A percentile compares a stretch with the other conserved stretches of the same genome.
These are phyloP conservation scores for Globisporangium cylindrosporum DNA, from an alignment of 352 stramenopile species.

Conservation along the genomic window DNA sequence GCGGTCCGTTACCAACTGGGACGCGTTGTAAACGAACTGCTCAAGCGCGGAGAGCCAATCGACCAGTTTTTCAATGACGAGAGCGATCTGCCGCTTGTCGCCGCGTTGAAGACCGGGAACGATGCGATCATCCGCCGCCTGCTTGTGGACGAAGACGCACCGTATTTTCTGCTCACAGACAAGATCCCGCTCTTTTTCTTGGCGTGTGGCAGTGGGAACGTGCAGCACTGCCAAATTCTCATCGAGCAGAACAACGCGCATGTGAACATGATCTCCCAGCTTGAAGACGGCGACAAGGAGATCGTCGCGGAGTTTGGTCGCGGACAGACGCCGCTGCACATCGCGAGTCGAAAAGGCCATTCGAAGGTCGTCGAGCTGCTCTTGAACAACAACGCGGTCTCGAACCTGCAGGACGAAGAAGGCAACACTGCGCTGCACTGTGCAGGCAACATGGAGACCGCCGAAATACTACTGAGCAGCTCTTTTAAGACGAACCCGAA, in stretches of 20 bases:
- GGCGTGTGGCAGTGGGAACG: slow-evolving; percentile 61
- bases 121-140: slow-evolving; percentile 71
- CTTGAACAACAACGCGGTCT: slow-evolving; percentile 58
- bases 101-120: slow-evolving; percentile 67
- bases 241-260: slow-evolving; percentile 51
- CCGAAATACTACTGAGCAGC: slow-evolving; percentile 54
- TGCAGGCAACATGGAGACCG: slow-evolving; percentile 62
- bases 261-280: slow-evolving; percentile 75
- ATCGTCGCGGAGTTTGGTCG: slow-evolving; percentile 69
- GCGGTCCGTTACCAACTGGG: slow-evolving; percentile 79
- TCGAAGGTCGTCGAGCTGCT: slow-evolving; percentile 58
- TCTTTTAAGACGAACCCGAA: slow-evolving; percentile 74
- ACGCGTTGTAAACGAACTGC: slow-evolving; percentile 75
- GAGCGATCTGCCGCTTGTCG: slow-evolving; percentile 63
- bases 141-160: slow-evolving; percentile 63
- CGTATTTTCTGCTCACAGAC: slow-evolving; percentile 74
- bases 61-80: slow-evolving; percentile 44
- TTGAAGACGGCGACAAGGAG: slow-evolving; percentile 79
- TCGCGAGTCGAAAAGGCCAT: slow-evolving; percentile 73
- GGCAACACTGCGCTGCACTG: slow-evolving; percentile 80
- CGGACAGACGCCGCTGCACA: slow-evolving; percentile 70
- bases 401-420: slow-evolving; percentile 76
- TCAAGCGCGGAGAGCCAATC: slow-evolving; percentile 50
- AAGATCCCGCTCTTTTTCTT: slow-evolving; percentile 78
- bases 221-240: slow-evolving; percentile 73